phyloP scores from a whole-genome alignment of 257 asterid species.

The Nicotiana paniculata region DNA sequence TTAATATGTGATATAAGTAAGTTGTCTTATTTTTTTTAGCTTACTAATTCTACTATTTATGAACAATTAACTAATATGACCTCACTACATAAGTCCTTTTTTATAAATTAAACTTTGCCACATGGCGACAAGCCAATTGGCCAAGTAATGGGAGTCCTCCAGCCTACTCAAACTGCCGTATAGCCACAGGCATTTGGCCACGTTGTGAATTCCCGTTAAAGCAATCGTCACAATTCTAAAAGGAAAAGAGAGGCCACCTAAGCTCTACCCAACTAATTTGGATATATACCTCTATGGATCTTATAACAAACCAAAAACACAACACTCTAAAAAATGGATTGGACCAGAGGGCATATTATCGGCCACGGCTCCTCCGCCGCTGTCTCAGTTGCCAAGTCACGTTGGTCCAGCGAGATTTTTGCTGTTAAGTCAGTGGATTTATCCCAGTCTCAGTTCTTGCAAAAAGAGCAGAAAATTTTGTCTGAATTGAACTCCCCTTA shows the following conservation, averaged over 20 bases:
- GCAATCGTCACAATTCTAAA: constrained; percentile 33
- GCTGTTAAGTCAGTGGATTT: constrained; percentile 72
- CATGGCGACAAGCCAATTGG: constrained; percentile 16
- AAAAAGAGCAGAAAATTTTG: constrained; percentile 42
- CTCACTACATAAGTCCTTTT: too few species aligned
- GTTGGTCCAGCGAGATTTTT: constrained; percentile 20
- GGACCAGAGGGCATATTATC: constrained; percentile 63
- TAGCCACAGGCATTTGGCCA: constrained; percentile 38
- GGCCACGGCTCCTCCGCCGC: constrained; percentile 74
- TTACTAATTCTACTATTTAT: too few species aligned
- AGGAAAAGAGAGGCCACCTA: not conserved
- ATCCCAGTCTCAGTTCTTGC: constrained; percentile 28
- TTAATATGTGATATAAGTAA: too few species aligned
- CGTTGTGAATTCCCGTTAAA: constrained; percentile 45
- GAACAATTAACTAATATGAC: too few species aligned
- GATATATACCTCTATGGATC: not conserved
- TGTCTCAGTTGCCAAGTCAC: constrained; percentile 43
- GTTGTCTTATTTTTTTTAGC: too few species aligned
- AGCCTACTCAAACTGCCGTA: constrained; percentile 23
- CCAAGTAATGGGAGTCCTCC: constrained; percentile 23
- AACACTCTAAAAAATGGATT: constrained; percentile 34
- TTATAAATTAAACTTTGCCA: constrained; percentile 16
- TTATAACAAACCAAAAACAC: constrained; percentile 15
- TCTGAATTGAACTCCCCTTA: constrained; percentile 32
- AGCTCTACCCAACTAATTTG: constrained; percentile 60